Conservation (phyloP, 345 rosid genomes). For the Hirschfeldia incana region DNA sequence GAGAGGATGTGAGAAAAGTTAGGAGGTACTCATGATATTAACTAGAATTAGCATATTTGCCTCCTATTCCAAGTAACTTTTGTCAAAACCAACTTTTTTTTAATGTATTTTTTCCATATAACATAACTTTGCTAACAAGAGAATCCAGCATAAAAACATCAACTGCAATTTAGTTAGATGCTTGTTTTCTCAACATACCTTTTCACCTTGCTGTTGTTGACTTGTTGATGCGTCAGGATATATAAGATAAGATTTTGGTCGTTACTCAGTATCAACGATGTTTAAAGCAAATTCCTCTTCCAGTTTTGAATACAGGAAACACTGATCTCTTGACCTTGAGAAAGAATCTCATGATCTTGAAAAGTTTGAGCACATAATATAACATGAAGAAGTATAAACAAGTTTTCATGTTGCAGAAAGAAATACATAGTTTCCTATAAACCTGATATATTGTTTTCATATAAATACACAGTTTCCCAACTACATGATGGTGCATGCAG, state of each 20-base stretch:
- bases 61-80: slow-evolving; percentile 28
- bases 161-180: not conserved
- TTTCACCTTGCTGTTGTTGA: not conserved
- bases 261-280: not conserved
- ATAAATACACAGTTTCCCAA: not conserved
- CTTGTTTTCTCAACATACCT: slow-evolving; percentile 4
- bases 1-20: slow-evolving; percentile 37
- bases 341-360: not conserved
- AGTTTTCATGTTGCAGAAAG: not conserved
- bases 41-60: slow-evolving; percentile 16
- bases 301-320: not conserved
- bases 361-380: not conserved
- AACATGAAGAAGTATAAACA: not conserved
- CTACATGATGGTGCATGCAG: slow-evolving; percentile 74
- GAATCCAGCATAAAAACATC: slow-evolving; percentile 22
- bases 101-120: not conserved
- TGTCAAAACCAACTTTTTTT: not conserved
- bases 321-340: not conserved
- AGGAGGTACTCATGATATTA: slow-evolving; percentile 22
- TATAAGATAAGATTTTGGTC: not conserved
- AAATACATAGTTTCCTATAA: not conserved
- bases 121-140: not conserved
- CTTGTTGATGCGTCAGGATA: not conserved
- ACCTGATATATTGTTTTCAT: no score
- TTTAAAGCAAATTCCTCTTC: not conserved